Evolutionary conservation across 208 protist genomes (phyloP), one percentile per base, ranked within the genome.

Genomic region (Crithidia acanthocephali): DNA sequence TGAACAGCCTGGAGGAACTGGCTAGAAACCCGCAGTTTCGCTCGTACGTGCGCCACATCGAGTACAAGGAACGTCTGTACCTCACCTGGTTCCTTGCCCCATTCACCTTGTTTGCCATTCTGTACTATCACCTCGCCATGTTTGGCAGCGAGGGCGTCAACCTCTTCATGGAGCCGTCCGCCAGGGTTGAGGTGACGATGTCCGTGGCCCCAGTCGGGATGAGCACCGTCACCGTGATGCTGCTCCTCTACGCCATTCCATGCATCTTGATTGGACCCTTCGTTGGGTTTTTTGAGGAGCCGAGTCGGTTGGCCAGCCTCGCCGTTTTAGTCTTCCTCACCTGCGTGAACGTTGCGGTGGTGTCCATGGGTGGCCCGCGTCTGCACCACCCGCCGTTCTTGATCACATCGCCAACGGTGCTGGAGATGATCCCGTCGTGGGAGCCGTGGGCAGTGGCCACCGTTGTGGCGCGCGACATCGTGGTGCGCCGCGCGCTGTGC

Each of bases 61-160:
- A 88, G 59, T 92, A 95, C 73, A 80, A 71, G 55, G 85, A 90
- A 65, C 70, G 72, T 2, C 64, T 95, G 18, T 87, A 86, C 40
- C 57, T 91, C 50, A 79, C 79, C 27, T 95, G 90, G 90, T 86
- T 95, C 55, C 74, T 95, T 11, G 76, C 75, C 32, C 82, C 77
- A 1, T 78, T 95, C 59, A 78, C 74, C 5, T 56, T 94, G 18
- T 73, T 79, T 23, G 71, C 76, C 32, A 76, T 86, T 20, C 73
- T 92, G 27, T 92, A 88, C 67, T 86, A 80, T 53, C 86, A 95
- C 57, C 37, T 91, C 16, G 45, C 76, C 23, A 61, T 85, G 52
- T 85, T 87, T 51, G 72, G 56, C 48, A 60, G 53, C 25, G 64
- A 87, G 28, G 71, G 61, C 40, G 40, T 76, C 27, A 32, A 53